Evolutionary conservation across 2,329 filamentous ascomycete species (phyloP).

Genomic region (Nothophoma quercina): DNA sequence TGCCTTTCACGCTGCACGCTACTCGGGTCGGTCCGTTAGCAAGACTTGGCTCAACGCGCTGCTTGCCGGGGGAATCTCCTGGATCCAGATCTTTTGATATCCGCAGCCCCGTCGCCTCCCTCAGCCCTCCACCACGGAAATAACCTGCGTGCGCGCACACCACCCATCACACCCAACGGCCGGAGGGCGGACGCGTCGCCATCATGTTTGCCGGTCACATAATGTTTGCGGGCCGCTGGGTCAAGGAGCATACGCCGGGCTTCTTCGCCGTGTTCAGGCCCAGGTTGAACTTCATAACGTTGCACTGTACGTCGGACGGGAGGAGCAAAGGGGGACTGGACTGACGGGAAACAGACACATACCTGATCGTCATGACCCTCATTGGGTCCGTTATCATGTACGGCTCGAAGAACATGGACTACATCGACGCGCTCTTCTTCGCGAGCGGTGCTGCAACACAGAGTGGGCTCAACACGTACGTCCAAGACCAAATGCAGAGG

Average conservation of each 20-base stretch:
- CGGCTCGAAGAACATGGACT: conserved; percentile 68
- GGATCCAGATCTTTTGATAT: neutral
- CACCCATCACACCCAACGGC: neutral
- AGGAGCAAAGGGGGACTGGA: neutral
- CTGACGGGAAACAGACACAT: conserved; percentile 67
- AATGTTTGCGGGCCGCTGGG: conserved; percentile 40
- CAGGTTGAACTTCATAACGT: conserved; percentile 81
- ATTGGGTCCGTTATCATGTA: conserved; percentile 81
- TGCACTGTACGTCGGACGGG: conserved; percentile 67
- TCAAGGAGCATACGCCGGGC: conserved; percentile 35
- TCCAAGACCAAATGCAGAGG: neutral
- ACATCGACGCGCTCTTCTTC: conserved; percentile 90
- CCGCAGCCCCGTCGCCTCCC: conserved; percentile 1
- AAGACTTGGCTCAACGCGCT: conserved; percentile 6
- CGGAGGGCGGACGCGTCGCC: conserved; percentile 9
- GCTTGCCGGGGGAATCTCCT: conserved; percentile 6
- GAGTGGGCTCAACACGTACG: conserved; percentile 84
- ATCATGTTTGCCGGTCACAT: conserved; percentile 43
- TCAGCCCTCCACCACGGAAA: neutral
- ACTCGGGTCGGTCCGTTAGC: conserved; percentile 22
- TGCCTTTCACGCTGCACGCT: conserved; percentile 13
- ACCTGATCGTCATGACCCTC: conserved; percentile 77
- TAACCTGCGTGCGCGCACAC: conserved; percentile 1
- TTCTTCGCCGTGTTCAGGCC: conserved; percentile 53
- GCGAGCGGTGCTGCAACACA: conserved; percentile 87